Evolutionary conservation across 2,329 filamentous ascomycete genomes (phyloP).

Genomic region (Colletotrichum sp.): DNA sequence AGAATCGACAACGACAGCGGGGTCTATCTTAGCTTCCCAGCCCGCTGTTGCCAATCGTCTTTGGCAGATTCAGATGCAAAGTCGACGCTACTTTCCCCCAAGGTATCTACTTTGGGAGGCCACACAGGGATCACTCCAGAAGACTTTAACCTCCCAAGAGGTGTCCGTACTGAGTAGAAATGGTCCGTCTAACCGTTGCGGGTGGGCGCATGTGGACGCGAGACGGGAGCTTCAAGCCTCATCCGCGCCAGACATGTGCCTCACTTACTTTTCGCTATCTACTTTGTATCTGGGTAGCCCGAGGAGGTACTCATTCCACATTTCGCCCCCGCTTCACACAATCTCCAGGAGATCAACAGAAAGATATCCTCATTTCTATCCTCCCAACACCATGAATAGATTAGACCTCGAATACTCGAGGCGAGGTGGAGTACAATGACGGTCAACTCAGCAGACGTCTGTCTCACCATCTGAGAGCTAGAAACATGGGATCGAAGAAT

Average conservation of each 20-base stretch:
- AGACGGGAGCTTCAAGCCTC: not conserved
- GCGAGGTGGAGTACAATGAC: not conserved
- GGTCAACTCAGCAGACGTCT: not conserved
- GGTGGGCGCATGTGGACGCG: not conserved
- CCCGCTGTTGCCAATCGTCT: not conserved
- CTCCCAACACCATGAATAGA: not conserved
- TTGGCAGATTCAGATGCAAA: not conserved
- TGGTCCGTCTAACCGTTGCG: not conserved
- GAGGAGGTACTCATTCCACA: not conserved
- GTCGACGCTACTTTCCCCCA: not conserved
- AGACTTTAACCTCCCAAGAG: not conserved
- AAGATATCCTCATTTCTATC: not conserved
- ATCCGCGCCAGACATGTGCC: not conserved
- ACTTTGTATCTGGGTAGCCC: not conserved
- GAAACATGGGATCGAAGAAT: not conserved
- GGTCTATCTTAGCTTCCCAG: not conserved
- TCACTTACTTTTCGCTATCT: not conserved
- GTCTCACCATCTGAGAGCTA: conserved; percentile 20
- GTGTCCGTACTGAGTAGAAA: not conserved
- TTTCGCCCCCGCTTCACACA: not conserved
- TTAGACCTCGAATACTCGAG: not conserved
- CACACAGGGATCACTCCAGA: not conserved
- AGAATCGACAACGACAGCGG: not conserved
- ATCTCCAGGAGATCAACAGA: not conserved
- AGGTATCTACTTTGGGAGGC: not conserved